phyloP scores from a whole-genome alignment of 257 asterid genomes.

The Capsicum rhomboideum region DNA sequence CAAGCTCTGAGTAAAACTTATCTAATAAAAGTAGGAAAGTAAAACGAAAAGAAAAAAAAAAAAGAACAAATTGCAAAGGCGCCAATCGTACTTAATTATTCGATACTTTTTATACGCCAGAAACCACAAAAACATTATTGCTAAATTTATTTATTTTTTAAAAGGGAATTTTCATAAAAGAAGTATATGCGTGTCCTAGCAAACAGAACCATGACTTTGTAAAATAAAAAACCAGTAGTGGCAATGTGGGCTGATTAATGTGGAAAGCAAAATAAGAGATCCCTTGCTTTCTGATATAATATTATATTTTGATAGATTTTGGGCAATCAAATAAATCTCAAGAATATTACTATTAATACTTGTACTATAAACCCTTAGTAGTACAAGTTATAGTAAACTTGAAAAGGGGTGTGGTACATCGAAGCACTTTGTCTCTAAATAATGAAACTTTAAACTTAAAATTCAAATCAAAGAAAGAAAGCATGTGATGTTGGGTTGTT shows the following conservation, averaged over 20 bases:
- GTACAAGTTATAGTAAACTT: not conserved
- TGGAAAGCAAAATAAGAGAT: not conserved
- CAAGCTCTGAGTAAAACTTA: no score
- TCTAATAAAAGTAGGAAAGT: not conserved
- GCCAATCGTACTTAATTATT: not conserved
- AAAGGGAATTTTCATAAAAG: no score
- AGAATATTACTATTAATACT: no score
- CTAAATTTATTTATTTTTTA: not conserved
- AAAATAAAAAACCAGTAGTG: not conserved
- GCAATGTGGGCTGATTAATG: not conserved
- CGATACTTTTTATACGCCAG: not conserved
- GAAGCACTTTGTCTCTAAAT: not conserved
- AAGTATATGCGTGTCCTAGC: no score
- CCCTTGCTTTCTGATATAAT: not conserved
- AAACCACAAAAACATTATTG: not conserved
- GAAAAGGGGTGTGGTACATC: not conserved
- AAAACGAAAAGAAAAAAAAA: not conserved
- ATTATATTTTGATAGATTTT: not conserved
- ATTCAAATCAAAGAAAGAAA: not conserved
- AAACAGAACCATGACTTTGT: no score
- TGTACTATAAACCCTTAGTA: not conserved
- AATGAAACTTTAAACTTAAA: not conserved
- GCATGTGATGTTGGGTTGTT: no score
- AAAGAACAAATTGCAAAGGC: not conserved
- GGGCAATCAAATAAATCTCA: not conserved